phyloP scores from a whole-genome alignment of 495 filamentous ascomycete species.

The Cudoniella acicularis region DNA sequence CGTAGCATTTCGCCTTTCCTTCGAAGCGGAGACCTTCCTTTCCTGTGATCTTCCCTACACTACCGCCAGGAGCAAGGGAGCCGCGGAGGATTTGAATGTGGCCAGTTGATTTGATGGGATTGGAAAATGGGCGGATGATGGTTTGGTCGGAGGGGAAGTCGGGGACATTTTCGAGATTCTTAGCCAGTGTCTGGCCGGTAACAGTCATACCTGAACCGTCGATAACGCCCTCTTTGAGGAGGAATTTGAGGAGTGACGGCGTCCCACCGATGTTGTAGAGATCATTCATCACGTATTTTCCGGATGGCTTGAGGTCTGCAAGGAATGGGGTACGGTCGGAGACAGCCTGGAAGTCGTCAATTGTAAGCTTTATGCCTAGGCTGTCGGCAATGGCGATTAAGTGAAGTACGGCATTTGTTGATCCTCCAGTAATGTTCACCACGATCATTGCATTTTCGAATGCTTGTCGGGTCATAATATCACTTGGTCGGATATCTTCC shows the following conservation, averaged over 20 bases:
- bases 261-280: constrained; percentile 88
- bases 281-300: constrained; percentile 96
- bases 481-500: constrained; percentile 82
- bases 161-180: constrained; percentile 78
- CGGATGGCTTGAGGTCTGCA: constrained; percentile 94
- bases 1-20: constrained; percentile 84
- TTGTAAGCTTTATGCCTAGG: constrained; percentile 88
- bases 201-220: constrained; percentile 88
- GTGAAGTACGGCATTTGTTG: constrained; percentile 95
- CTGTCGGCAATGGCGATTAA: constrained; percentile 94
- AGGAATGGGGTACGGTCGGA: constrained; percentile 90
- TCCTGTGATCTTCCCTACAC: constrained; percentile 96
- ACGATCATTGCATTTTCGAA: constrained; percentile 97
- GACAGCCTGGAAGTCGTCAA: constrained; percentile 96
- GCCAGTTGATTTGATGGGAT: constrained; percentile 90
- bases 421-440: constrained; percentile 91
- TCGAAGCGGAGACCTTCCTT: constrained; percentile 91
- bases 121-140: constrained; percentile 85
- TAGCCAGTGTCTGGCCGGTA: constrained; percentile 86
- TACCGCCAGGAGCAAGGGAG: constrained; percentile 83
- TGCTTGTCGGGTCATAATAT: constrained; percentile 87
- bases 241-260: constrained; percentile 83
- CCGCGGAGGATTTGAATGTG: constrained; percentile 97
- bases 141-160: constrained; percentile 80
- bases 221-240: constrained; percentile 85